phyloP scores from a whole-genome alignment of 768 basidiomycete species.

The Tulasnella sp. region DNA sequence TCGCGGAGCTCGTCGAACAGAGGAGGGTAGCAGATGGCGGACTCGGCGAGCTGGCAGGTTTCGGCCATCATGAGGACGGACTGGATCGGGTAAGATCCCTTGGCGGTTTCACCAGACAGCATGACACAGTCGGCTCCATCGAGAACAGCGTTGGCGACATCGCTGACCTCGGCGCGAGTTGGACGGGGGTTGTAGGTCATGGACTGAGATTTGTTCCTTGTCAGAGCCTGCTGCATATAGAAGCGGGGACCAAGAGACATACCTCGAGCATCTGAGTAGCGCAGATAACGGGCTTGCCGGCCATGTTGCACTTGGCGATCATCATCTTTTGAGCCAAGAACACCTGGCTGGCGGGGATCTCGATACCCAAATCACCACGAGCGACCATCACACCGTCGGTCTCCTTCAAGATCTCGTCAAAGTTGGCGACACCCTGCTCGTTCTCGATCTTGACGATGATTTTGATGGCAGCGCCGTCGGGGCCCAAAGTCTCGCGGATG shows the following conservation, averaged over 20 bases:
- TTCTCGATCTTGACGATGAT: constrained; percentile 99
- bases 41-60: constrained; percentile 93
- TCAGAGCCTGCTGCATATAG: constrained; percentile 8
- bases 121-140: constrained; percentile 99
- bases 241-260: constrained; percentile 14
- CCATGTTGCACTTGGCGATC: constrained; percentile 98
- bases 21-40: constrained; percentile 89
- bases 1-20: constrained; percentile 79
- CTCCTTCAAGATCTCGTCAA: constrained; percentile 93
- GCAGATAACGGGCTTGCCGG: constrained; percentile 95
- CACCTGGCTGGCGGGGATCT: constrained; percentile 98
- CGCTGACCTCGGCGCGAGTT: constrained; percentile 97
- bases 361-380: constrained; percentile 97
- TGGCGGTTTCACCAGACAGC: constrained; percentile 98
- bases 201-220: constrained; percentile 39
- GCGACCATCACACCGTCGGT: constrained; percentile 99
- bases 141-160: constrained; percentile 97
- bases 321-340: constrained; percentile 99
- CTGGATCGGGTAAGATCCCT: constrained; percentile 91
- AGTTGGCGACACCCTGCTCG: constrained; percentile 97
- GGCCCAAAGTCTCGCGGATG: constrained; percentile 86
- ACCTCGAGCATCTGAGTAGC: constrained; percentile 99
- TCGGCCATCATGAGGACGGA: constrained; percentile 99
- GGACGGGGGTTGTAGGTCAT: constrained; percentile 99
- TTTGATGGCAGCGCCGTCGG: constrained; percentile 92